Base-by-base conservation (phyloP, 768 basidiomycete genomes). In the Fomitopsis serialis region DNA sequence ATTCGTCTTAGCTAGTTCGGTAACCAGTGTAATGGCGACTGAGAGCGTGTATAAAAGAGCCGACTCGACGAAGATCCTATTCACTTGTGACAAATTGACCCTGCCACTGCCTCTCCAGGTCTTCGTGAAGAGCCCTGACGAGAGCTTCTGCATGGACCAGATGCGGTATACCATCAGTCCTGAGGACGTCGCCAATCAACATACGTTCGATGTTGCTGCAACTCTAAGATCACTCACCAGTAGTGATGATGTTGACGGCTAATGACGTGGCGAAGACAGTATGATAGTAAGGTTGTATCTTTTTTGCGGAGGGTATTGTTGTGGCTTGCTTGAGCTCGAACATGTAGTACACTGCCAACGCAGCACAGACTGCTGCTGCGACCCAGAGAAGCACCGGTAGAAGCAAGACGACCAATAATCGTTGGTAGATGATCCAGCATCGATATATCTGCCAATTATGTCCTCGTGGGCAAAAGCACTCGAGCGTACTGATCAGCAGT, bases 391-490 rank as follows among this genome's bases (percentile, higher is more conserved):
- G n/a, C 17, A 22, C n/a, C 6, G 48, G 35, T 22, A 23, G 23
- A 5, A 40, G 7, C 6, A 49, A 9, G 2, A 40, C 21, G 5
- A 25, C 24, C 48, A 25, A 40, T 24, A 12, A 19, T 10, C 35
- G 48, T 6, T 19, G 2, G 24, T 19, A 49, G 21, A 49, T 24
- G 19, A 36, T 15, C 48, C 48, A 49, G 35, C 34, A 35, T 12
- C 35, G 48, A 19, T 37, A 49, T 21, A 49, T 49, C 48, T 49
- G 36, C n/a, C n/a, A n/a, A n/a, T n/a, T n/a, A n/a, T n/a, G n/a
- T n/a, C n/a, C n/a, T n/a, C n/a, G n/a, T n/a, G n/a, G n/a, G n/a
- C n/a, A n/a, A n/a, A n/a, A n/a, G n/a, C n/a, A n/a, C n/a, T n/a
- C n/a, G n/a, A n/a, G n/a, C n/a, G n/a, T n/a, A n/a, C n/a, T n/a